A percentile compares a stretch with the other conserved stretches of the same genome.
Conservation (phyloP, 2,329 filamentous ascomycete species). For the Gaeumannomyces tritici region DNA sequence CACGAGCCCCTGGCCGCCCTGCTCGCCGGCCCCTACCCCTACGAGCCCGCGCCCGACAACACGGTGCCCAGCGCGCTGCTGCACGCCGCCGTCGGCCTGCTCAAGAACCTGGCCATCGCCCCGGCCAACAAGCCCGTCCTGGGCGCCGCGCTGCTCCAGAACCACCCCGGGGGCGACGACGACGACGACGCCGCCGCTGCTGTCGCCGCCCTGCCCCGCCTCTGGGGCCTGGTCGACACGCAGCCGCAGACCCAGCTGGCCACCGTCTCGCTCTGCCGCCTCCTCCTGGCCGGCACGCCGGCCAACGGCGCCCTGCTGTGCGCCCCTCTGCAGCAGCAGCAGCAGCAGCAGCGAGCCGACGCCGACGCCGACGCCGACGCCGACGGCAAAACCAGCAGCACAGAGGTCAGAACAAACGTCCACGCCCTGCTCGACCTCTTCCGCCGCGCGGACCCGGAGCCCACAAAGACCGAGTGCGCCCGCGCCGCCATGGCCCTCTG, state of each 20-base stretch:
- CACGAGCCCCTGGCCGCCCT: conserved; percentile 34
- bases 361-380: no score
- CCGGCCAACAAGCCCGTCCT: conserved; percentile 41
- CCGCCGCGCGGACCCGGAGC: conserved; percentile 35
- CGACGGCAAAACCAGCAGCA: neutral
- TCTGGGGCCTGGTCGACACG: conserved; percentile 39
- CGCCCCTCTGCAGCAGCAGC: conserved; percentile 17
- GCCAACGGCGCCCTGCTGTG: conserved; percentile 43
- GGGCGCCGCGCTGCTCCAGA: conserved; percentile 31
- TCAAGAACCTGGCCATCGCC: conserved; percentile 56
- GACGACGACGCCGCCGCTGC: neutral
- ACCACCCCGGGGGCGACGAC: conserved; percentile 6
- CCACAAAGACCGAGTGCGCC: conserved; percentile 50
- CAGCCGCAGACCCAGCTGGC: conserved; percentile 50
- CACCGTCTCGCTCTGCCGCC: conserved; percentile 45
- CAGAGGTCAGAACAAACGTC: conserved; percentile 17
- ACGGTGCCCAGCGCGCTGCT: conserved; percentile 26
- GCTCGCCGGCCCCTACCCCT: conserved; percentile 25
- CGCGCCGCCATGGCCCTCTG: conserved; percentile 43
- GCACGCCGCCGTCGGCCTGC: conserved; percentile 48
- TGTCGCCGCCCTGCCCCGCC: conserved; percentile 33
- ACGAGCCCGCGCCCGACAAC: conserved; percentile 17
- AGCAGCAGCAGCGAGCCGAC: no score
- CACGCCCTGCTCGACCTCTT: conserved; percentile 29
- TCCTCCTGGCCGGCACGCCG: conserved; percentile 43